Percentiles rank a stretch among this genome's conserved stretches.
Evolutionary conservation across 139 green algal genomes (phyloP).

Genomic region (Dunaliella primolecta): DNA sequence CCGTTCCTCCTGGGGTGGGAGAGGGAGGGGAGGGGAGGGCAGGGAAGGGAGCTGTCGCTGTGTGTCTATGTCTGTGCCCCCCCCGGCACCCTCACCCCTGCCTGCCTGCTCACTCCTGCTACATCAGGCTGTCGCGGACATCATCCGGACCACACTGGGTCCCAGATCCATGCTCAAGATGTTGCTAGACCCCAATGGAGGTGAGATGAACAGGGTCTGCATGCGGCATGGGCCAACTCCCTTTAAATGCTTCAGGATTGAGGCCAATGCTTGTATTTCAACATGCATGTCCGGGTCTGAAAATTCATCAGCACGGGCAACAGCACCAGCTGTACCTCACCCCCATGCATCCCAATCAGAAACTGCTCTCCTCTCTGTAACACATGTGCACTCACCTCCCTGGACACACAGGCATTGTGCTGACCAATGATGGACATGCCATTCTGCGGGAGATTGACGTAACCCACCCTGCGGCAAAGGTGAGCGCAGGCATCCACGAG

Average conservation of each 20-base stretch:
- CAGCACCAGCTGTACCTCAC: too few relatives aligned
- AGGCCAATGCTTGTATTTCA: neutral
- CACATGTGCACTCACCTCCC: too few relatives aligned
- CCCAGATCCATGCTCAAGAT: constrained; percentile 99
- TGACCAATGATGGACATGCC: constrained; percentile 98
- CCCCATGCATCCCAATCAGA: too few relatives aligned
- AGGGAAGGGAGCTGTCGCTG: neutral
- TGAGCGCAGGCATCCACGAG: constrained; percentile 21
- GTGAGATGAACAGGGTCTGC: constrained; percentile 31
- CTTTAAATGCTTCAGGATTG: too few relatives aligned
- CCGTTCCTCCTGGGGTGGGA: too few relatives aligned
- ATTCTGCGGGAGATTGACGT: constrained; percentile 99
- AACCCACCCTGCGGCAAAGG: constrained; percentile 94
- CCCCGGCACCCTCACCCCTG: neutral
- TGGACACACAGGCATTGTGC: constrained; percentile 91
- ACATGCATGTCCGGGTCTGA: neutral
- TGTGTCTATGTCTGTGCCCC: neutral
- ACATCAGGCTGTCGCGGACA: constrained; percentile 89
- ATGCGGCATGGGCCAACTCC: neutral
- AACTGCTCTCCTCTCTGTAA: too few relatives aligned
- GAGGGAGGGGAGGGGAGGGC: too few relatives aligned
- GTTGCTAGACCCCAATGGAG: constrained; percentile 94
- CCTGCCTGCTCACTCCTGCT: neutral
- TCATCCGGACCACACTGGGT: constrained; percentile 95
- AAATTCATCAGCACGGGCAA: too few relatives aligned